Conservation (phyloP, 495 filamentous ascomycete genomes). For the Penicillium soppii region DNA sequence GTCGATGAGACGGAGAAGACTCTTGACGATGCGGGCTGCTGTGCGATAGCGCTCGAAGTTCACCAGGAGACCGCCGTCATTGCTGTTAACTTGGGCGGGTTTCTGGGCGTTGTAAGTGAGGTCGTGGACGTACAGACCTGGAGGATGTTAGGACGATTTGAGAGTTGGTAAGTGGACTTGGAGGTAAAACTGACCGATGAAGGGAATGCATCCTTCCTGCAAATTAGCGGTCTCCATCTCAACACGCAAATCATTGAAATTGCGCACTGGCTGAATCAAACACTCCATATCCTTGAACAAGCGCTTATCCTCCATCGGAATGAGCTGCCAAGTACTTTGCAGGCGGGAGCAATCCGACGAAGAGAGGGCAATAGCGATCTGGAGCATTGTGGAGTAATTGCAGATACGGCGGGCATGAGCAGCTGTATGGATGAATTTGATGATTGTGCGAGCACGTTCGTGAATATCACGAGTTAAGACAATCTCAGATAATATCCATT, state of each 20-base stretch:
- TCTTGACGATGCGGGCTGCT: slow-evolving; percentile 90
- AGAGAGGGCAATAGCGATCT: slow-evolving; percentile 87
- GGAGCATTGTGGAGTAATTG: slow-evolving; percentile 96
- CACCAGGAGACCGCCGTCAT: slow-evolving; percentile 67
- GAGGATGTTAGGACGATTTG: slow-evolving; percentile 3
- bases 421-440: slow-evolving; percentile 92
- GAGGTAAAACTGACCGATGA: slow-evolving; percentile 79
- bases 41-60: slow-evolving; percentile 96
- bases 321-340: slow-evolving; percentile 74
- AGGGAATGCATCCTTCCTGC: slow-evolving; percentile 91
- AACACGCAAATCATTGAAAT: slow-evolving; percentile 83
- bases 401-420: slow-evolving; percentile 77
- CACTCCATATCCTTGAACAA: slow-evolving; percentile 79
- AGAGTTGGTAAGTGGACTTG: background rate
- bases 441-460: slow-evolving; percentile 79
- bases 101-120: slow-evolving; percentile 95
- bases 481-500: slow-evolving; percentile 93
- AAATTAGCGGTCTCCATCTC: slow-evolving; percentile 84
- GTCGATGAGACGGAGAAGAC: slow-evolving; percentile 82
- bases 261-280: slow-evolving; percentile 81
- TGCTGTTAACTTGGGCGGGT: slow-evolving; percentile 63
- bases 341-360: slow-evolving; percentile 79
- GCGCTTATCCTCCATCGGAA: slow-evolving; percentile 67
- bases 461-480: slow-evolving; percentile 79
- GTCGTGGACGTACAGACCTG: slow-evolving; percentile 87